Conservation (phyloP, 1,284 basidiomycete genomes). For the Ceratobasidium sp. region DNA sequence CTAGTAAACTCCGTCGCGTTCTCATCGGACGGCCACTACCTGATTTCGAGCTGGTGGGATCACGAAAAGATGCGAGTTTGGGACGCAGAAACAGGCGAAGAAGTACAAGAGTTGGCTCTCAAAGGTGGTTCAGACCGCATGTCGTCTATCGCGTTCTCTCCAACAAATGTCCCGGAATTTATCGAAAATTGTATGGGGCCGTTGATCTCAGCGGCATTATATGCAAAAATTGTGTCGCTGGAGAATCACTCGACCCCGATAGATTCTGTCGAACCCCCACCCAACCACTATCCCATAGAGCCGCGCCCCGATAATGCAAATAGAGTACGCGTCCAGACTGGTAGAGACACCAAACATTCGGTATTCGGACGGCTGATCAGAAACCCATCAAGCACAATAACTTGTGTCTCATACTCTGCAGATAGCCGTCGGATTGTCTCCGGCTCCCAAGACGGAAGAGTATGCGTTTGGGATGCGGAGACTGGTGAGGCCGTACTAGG, state of each 20-base stretch:
- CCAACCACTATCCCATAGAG: too few relatives aligned
- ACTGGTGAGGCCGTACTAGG: neutral
- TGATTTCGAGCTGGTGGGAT: neutral
- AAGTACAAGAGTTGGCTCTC: neutral
- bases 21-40: slow-evolving; percentile 20
- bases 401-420: slow-evolving; percentile 5
- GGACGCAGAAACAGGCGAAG: slow-evolving; percentile 5
- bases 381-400: slow-evolving; percentile 21
- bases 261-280: neutral
- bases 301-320: too few relatives aligned
- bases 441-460: slow-evolving; percentile 11
- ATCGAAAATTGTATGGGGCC: too few relatives aligned
- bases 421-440: slow-evolving; percentile 30
- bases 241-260: neutral
- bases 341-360: neutral
- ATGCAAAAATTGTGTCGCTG: too few relatives aligned
- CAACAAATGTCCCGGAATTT: too few relatives aligned
- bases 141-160: slow-evolving; percentile 26
- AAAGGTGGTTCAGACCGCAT: neutral
- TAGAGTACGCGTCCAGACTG: slow-evolving; percentile 29
- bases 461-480: slow-evolving; percentile 17
- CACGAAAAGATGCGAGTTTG: slow-evolving; percentile 8
- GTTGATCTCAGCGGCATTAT: too few relatives aligned
- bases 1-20: slow-evolving; percentile 30
- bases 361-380: neutral